Conservation (phyloP, 106 monocot species). For the Cymbidium sinense region DNA sequence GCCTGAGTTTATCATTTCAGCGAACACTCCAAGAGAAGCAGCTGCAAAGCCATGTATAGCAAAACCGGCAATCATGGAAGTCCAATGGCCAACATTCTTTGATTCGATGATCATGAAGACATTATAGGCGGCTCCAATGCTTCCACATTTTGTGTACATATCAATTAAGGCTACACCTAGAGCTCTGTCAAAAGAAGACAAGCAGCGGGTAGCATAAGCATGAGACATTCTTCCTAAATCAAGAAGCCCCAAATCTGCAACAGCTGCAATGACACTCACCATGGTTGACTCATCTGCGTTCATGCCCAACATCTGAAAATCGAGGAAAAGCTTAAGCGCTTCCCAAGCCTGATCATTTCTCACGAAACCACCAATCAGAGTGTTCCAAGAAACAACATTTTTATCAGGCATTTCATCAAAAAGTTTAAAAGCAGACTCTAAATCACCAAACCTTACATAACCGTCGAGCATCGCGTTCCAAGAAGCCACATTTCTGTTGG, state of each 20-base stretch:
- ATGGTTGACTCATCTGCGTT: conserved; percentile 29
- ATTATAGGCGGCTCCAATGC: conserved; percentile 11
- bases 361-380: conserved; percentile 18
- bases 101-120: conserved; percentile 15
- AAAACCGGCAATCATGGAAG: conserved; percentile 20
- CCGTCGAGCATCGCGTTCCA: conserved; percentile 32
- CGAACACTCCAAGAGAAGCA: conserved; percentile 16
- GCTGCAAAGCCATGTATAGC: conserved; percentile 29
- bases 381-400: conserved; percentile 35
- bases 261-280: conserved; percentile 17
- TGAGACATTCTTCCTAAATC: conserved; percentile 21
- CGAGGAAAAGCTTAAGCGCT: conserved; percentile 25
- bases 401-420: conserved; percentile 31
- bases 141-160: conserved; percentile 30
- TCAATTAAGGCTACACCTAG: conserved; percentile 19
- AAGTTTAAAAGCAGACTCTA: conserved; percentile 3
- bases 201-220: conserved; percentile 8
- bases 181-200: conserved; percentile 16
- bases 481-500: conserved; percentile 10
- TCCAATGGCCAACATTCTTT: conserved; percentile 38
- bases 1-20: conserved; percentile 16
- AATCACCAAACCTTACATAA: conserved; percentile 15
- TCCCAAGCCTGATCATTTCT: conserved; percentile 5
- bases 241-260: conserved; percentile 20
- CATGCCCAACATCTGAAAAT: conserved; percentile 17